Percentiles rank a stretch among this genome's conserved stretches.
Evolutionary conservation across 768 basidiomycete species (phyloP).

Genomic region (Amanita fuliginea): DNA sequence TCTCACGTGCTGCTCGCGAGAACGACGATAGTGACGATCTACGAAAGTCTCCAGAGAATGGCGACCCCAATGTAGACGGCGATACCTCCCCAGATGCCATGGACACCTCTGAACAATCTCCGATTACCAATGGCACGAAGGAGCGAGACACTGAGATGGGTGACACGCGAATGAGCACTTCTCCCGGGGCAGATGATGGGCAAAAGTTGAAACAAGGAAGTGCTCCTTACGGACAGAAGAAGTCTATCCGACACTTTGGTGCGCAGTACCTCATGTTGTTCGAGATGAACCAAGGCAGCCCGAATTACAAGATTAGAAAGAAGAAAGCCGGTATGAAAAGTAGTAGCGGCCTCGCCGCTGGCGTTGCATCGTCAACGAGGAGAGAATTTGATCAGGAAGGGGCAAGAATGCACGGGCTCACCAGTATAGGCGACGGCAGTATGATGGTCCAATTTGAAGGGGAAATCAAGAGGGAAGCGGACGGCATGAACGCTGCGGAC

Average conservation of each 20-base stretch:
- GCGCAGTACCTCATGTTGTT: slow-evolving; percentile 54
- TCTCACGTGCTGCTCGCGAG: slow-evolving; percentile 37
- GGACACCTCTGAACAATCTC: slow-evolving; percentile 4
- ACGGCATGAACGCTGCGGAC: slow-evolving; percentile 44
- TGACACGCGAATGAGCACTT: slow-evolving; percentile 11
- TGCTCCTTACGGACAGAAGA: slow-evolving; percentile 4
- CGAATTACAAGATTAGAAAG: slow-evolving; percentile 81
- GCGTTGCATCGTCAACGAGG: background rate
- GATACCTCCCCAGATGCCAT: slow-evolving; percentile 3
- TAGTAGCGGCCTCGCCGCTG: slow-evolving; percentile 13
- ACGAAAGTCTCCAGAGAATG: slow-evolving; percentile 8
- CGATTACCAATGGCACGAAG: background rate
- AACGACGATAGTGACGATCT: slow-evolving; percentile 33
- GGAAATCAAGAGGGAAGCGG: slow-evolving; percentile 14
- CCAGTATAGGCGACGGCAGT: slow-evolving; percentile 10
- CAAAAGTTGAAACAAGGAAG: slow-evolving; percentile 6
- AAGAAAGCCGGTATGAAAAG: slow-evolving; percentile 49
- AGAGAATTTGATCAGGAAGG: slow-evolving; percentile 8
- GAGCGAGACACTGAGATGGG: slow-evolving; percentile 10
- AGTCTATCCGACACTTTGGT: slow-evolving; percentile 19
- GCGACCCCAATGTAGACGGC: slow-evolving; percentile 13
- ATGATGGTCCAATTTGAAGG: slow-evolving; percentile 21
- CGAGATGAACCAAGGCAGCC: slow-evolving; percentile 75
- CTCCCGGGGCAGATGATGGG: background rate
- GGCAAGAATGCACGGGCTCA: slow-evolving; percentile 6